Evolutionary conservation across 371 early-diverging fungal species (phyloP).

Genomic region (Mucor circinelloides): DNA sequence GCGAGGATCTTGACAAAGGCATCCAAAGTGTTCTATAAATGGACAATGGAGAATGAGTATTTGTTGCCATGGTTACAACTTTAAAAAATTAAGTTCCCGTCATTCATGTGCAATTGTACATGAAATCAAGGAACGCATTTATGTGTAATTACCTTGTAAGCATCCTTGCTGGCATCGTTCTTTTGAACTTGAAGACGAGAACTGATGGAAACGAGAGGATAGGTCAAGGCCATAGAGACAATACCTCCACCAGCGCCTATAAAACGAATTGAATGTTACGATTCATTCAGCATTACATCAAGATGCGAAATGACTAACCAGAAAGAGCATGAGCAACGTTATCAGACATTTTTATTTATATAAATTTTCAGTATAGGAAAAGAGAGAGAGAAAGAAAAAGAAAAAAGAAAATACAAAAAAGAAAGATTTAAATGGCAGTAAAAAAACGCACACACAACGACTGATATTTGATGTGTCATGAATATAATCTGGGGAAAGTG

Average conservation of each 20-base stretch:
- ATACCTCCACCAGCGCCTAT: constrained; percentile 95
- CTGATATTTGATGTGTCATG: constrained; percentile 26
- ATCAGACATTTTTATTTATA: constrained; percentile 74
- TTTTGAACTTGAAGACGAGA: constrained; percentile 90
- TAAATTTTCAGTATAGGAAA: constrained; percentile 8
- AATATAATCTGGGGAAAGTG: constrained; percentile 21
- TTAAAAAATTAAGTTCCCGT: constrained; percentile 5
- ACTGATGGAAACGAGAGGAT: constrained; percentile 91
- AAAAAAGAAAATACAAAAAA: constrained; percentile 17
- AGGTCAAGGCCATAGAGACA: constrained; percentile 92
- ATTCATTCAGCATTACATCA: neutral
- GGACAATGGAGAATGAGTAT: neutral
- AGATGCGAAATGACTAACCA: constrained; percentile 47
- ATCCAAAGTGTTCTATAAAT: constrained; percentile 65
- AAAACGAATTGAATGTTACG: neutral
- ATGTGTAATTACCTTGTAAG: constrained; percentile 58
- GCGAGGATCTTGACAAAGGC: constrained; percentile 85
- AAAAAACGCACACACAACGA: neutral
- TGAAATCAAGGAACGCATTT: neutral
- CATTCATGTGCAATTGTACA: neutral
- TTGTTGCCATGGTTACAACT: neutral
- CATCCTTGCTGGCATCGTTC: constrained; percentile 58
- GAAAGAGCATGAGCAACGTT: constrained; percentile 92
- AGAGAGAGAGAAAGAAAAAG: constrained; percentile 13
- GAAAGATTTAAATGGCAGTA: constrained; percentile 12